Evolutionary conservation across 208 protist genomes (phyloP), one percentile per base, ranked within the genome.

Genomic region (Trypanosoma lewisi): DNA sequence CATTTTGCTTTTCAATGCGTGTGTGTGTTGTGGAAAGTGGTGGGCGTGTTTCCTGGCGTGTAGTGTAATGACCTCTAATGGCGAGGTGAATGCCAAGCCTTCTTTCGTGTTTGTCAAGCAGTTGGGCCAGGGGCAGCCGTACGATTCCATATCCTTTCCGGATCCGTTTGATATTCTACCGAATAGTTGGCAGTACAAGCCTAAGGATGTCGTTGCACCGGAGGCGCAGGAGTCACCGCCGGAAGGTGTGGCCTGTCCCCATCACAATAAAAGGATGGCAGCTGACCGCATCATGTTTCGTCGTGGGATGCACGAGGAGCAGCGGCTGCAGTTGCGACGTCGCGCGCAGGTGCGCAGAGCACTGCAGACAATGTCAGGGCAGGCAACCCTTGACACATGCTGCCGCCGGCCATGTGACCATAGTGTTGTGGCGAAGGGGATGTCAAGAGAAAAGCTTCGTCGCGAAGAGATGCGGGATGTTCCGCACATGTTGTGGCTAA

Each of bases 161-260:
- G 68, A 74, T 45, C 44, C 60, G 19, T 74, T 74, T 59, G 61
- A 67, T 11, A 53, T 64, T 65, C 8, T 21, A n/a, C 50, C 49
- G 21, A 16, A 48, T 11, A 48, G 37, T 45, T 72, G 56, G 49
- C 27, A 51, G 1, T 41, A 55, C 28, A 54, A n/a, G 12, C 3
- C 2, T 14, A 19, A 8, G 4, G 47, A 30, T 8, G 23, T 2
- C 23, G 23, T 9, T 19, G 47, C n/a, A 19, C 6, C 47, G 6
- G n/a, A 30, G 2, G 47, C 12, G n/a, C 2, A 4, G 9, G 2
- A 11, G 23, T 30, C 47, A 51, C 12, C 23, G 12, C n/a, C 23
- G 47, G 4, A 8, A 16, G 23, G 5, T 31, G 41, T 17, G 3
- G 5, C 41, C 12, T 3, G 11, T 45, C 11, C 41, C 11, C 6